Evolutionary conservation across 1,284 basidiomycete species (phyloP), one percentile per base, ranked within the genome.

Genomic region (Pseudozyma pruni): DNA sequence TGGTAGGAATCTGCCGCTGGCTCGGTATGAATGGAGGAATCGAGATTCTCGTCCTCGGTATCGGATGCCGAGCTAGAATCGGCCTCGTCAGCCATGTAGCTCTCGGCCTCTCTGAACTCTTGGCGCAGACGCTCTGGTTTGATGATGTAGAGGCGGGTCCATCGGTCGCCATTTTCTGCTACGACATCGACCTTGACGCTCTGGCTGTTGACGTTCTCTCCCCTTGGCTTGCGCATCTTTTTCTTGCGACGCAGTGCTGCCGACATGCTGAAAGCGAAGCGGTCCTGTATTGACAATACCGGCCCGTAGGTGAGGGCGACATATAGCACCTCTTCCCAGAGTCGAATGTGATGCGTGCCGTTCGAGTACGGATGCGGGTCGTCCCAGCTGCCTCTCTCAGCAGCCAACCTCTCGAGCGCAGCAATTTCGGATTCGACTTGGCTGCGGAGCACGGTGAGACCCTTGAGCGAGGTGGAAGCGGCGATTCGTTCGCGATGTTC

Each of bases 101-200:
- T 75, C 44, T 77, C 75, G 2, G 75, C 73, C 40, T 71, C 71
- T 38, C 75, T 45, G 32, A 77, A 75, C 59, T 77, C 75, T 19
- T 72, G 56, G 7, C 74, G 51, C 9, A 77, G 37, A 16, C 49
- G 43, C 9, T 61, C 52, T 11, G 62, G 60, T 29, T 72, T 74
- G 50, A 69, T 49, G 17, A 69, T 73, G 44, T 69, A 62, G 19
- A 76, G 45, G 6, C 68, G 48, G 3, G 68, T 64, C 75, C 75
- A 78, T 2, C 58, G 40, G 23, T 66, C 33, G 16, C 75, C 75
- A 23, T 66, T 67, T 5, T 59, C n/a, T 3, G 59, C 41, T 14
- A 78, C 70, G 11, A 78, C 54, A 39, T 78, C 74, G 27, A 78
- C 67, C 46, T 76, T 78, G 63, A 55, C 49, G 33, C 45, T 59